Base-by-base conservation (phyloP, 2,329 filamentous ascomycete genomes). In the Thyridium curvatum region DNA sequence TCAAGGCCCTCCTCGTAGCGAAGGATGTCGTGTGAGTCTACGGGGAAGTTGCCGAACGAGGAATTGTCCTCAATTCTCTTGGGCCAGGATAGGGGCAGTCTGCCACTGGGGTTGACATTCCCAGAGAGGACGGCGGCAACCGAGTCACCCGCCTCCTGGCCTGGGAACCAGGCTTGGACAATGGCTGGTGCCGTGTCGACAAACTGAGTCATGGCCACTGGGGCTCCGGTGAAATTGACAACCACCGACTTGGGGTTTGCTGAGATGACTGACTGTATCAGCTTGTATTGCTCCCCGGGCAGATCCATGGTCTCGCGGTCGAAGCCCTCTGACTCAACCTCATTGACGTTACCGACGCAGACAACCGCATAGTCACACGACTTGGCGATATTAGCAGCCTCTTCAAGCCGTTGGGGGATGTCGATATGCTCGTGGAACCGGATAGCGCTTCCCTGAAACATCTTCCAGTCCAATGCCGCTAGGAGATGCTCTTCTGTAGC, bases 81-180 rank as follows among this genome's bases (percentile, higher is more conserved):
- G 1, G 82, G 82, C 58, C 84, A 85, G 0, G 68, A 76, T 8
- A 83, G 61, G 0, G 79, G 76, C 1, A 84, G 60, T 49, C 82
- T 83, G 3, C 73, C 81, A 37, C 70, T 81, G 1, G 85, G 85
- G 52, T 85, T 88, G 32, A 77, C 71, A 44, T 81, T 74, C 34
- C 84, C 85, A 46, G 86, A 84, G 13, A 90, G 65, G 2, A 89
- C 71, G 46, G 89, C 84, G 0, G 82, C 84, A 44, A 91, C 82
- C 12, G 79, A 81, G 52, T 89, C 86, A 3, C 85, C 86, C 3
- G 82, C 82, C 62, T 90, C 85, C 50, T 90, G 86, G n/a, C 86
- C 86, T 41, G 84, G 83, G 51, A 87, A 90, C 84, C 85, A 90
- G 5, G 83, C 84, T 51, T 89, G 82, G 1, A 87, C 52, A 2